Conservation (phyloP, 768 basidiomycete species). For the Tricholomella constricta region DNA sequence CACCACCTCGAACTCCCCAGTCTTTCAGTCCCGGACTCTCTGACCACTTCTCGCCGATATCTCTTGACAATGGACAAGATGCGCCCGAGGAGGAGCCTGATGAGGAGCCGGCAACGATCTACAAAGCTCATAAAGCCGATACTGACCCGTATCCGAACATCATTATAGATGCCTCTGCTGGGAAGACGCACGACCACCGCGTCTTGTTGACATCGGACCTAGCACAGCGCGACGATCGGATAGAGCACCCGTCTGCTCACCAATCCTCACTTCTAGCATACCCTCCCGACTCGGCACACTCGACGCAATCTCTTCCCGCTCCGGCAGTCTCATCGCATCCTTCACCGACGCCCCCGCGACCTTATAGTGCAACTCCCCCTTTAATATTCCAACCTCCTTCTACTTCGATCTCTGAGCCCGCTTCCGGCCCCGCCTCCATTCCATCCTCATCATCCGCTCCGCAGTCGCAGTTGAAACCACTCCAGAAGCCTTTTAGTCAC, state of each 20-base stretch:
- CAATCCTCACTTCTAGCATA: constrained; percentile 8
- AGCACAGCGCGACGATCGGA: neutral
- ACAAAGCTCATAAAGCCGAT: constrained; percentile 5
- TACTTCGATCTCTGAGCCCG: constrained; percentile 18
- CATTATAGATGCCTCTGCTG: constrained; percentile 43
- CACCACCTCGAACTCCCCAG: constrained; percentile 19
- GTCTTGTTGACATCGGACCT: constrained; percentile 9
- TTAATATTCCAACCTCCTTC: constrained; percentile 5
- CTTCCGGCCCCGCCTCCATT: constrained; percentile 20
- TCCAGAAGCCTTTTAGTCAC: constrained; percentile 37
- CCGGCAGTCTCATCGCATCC: constrained; percentile 17
- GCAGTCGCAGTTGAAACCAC: constrained; percentile 17
- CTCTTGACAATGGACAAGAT: constrained; percentile 29
- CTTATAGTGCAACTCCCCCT: constrained; percentile 16
- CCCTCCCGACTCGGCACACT: constrained; percentile 13
- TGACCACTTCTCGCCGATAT: constrained; percentile 41
- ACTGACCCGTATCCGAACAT: constrained; percentile 39
- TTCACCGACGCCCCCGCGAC: constrained; percentile 7
- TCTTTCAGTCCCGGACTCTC: constrained; percentile 29
- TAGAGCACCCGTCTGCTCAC: constrained; percentile 11
- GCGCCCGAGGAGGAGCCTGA: constrained; percentile 8
- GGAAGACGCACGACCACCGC: constrained; percentile 23
- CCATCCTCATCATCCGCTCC: constrained; percentile 31
- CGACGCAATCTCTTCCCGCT: constrained; percentile 24
- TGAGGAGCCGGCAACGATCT: neutral